Evolutionary conservation across 2,329 filamentous ascomycete species (phyloP).

Genomic region (Fusarium pseudograminearum): DNA sequence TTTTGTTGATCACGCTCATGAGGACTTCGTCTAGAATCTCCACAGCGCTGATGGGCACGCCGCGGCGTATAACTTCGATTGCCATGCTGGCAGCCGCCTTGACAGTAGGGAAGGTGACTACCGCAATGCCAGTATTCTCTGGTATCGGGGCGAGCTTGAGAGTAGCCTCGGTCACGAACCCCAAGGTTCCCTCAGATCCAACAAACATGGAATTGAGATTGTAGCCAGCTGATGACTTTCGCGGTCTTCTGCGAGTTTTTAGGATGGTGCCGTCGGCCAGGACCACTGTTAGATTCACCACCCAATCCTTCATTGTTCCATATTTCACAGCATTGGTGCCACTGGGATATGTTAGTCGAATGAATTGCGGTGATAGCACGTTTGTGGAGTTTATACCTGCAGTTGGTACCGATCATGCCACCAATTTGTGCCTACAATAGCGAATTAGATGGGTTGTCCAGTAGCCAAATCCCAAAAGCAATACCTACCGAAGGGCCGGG

Average conservation of each 20-base stretch:
- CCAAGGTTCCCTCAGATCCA: conserved; percentile 84
- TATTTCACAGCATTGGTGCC: conserved; percentile 85
- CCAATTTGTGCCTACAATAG: conserved; percentile 73
- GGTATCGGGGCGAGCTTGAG: conserved; percentile 83
- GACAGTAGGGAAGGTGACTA: conserved; percentile 82
- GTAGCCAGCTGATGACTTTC: conserved; percentile 85
- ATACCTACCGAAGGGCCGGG: conserved; percentile 64
- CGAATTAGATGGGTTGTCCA: conserved; percentile 51
- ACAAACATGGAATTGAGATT: conserved; percentile 85
- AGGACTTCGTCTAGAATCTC: conserved; percentile 91
- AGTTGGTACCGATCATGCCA: conserved; percentile 85
- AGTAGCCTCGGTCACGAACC: conserved; percentile 84
- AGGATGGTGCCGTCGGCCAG: conserved; percentile 81
- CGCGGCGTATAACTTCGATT: conserved; percentile 77
- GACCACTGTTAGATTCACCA: conserved; percentile 86
- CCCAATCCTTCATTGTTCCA: conserved; percentile 90
- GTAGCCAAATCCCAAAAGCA: fast-evolving
- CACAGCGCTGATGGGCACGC: conserved; percentile 79
- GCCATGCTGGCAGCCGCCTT: conserved; percentile 80
- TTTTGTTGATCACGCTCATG: conserved; percentile 83
- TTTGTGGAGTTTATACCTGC: conserved; percentile 54
- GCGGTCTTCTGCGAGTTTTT: conserved; percentile 79
- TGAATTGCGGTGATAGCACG: fast-evolving
- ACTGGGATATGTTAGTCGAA: background rate
- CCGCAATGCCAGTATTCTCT: conserved; percentile 79